phyloP scores from a whole-genome alignment of 2,329 filamentous ascomycete species.

The Dactylellina cionopaga region DNA sequence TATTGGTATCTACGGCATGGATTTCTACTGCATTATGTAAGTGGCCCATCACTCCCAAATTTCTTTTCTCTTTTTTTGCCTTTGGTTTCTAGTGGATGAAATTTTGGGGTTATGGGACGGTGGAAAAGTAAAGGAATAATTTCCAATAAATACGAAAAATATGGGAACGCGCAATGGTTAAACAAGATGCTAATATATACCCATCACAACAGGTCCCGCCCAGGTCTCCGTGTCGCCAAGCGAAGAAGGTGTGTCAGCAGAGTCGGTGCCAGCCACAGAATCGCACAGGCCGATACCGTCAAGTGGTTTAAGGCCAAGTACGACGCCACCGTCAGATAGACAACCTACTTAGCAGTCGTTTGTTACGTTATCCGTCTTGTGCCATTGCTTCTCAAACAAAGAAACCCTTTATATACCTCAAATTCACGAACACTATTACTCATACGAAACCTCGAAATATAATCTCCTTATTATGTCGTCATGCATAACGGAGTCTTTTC shows the following conservation, averaged over 20 bases:
- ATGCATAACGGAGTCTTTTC: neutral
- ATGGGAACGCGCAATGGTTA: conserved; percentile 1
- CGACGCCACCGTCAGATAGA: conserved; percentile 99
- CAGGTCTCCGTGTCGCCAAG: conserved; percentile 96
- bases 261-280: conserved; percentile 88
- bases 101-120: no score
- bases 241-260: conserved; percentile 87
- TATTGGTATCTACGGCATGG: conserved; percentile 99
- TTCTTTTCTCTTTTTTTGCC: neutral
- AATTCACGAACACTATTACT: conserved; percentile 9
- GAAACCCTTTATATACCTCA: conserved; percentile 36
- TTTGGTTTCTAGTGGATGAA: no score
- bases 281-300: conserved; percentile 93
- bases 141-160: no score
- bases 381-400: conserved; percentile 4
- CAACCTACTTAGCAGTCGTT: conserved; percentile 1
- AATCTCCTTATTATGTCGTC: conserved; percentile 27
- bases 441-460: conserved; percentile 17
- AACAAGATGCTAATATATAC: conserved; percentile 57
- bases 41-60: conserved; percentile 59
- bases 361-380: conserved; percentile 20
- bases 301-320: conserved; percentile 84
- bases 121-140: no score
- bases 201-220: conserved; percentile 75
- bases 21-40: conserved; percentile 99